Base-by-base conservation (phyloP, 306 rosid genomes). In the Dalbergia cultrata region DNA sequence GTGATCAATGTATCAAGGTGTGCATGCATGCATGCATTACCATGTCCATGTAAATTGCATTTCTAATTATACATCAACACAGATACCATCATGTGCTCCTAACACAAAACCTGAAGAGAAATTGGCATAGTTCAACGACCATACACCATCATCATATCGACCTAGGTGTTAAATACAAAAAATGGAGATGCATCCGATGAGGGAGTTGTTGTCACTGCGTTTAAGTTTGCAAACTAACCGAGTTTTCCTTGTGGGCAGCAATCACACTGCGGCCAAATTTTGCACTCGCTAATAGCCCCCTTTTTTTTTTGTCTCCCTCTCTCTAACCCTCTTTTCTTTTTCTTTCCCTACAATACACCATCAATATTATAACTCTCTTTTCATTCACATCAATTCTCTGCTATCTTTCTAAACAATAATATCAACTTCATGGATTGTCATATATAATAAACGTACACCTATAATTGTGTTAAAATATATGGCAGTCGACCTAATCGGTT, bases 231-330 rank as follows among this genome's bases (percentile, higher is more conserved):
- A 79, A 89, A 83, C 59, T 66, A 71, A 67, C 0, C 86, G 89
- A 21, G 80, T 84, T 4, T 87, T 89, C 64, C 93, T 94, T 77
- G 93, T 92, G 81, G 98, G 96, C 84, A 94, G 96, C 39, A 94
- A 94, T 63, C 98, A 94, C 84, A 94, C 98, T 31, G 92, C 93
- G 5, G 82, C 96, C 21, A 87, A 96, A 75, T 94, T 94, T 53
- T 94, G 97, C 79, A 81, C 88, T 80, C 97, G 98, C 90, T 94
- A 90, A 21, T 1, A 12, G 1, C 12, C 35, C 67, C 59, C 12
- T 5, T 14, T 50, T 6, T 47, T 14, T 67, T 50, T 76, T 78
- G 44, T 37, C 70, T 78, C 63, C 66, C 33, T 73, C 49, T 70
- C 62, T 17, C 47, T 17, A 3, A n/a, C 47, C 39, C 2, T 49